Evolutionary conservation across 805 yeast species (phyloP), one percentile per base, ranked within the genome.

Genomic region (Nakazawaea ishiwadae): DNA sequence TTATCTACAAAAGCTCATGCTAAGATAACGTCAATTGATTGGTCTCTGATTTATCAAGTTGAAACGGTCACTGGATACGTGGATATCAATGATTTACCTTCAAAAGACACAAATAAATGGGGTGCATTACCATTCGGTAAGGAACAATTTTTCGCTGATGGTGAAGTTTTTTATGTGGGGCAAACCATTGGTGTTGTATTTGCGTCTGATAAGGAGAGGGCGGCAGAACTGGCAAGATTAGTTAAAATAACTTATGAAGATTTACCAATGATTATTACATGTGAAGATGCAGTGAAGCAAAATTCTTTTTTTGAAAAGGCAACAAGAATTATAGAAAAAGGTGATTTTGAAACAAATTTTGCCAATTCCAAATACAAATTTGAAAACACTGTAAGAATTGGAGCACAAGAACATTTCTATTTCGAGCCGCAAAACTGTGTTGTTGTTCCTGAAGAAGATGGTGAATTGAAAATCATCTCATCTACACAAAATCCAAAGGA

Each of bases 401-500:
- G 75, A 5, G 70, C 75, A 2, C 76, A 70, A 44, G 76, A 70
- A 45, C 76, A 70, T 55, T 70, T 70, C 48, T 70, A 70, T 48
- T 61, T 70, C 23, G 76, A 71, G 50, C 60, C 74, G 5, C 74
- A 70, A 40, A 71, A 69, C 28, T 59, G 67, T 46, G 37, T 70
- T 5, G 69, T 58, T 9, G 57, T 69, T 4, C 75, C 75, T 14
- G 70, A 66, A 42, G 76, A 70, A 50, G 70, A 56, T 27, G 70
- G 72, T 8, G 76, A 71, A 51, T 52, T 66, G 51, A 71, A 70
- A 51, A 53, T 70, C 6, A 65, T 63, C 40, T 48, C 72, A 6
- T 64, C 71, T 6, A 56, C 71, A 2, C 76, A 70, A 49, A 68
- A 68, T 44, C 74, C 75, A 5, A 54, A 63, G 10, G 75, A 69